phyloP scores from a whole-genome alignment of 306 rosid species.

The Gleditsia sinensis region DNA sequence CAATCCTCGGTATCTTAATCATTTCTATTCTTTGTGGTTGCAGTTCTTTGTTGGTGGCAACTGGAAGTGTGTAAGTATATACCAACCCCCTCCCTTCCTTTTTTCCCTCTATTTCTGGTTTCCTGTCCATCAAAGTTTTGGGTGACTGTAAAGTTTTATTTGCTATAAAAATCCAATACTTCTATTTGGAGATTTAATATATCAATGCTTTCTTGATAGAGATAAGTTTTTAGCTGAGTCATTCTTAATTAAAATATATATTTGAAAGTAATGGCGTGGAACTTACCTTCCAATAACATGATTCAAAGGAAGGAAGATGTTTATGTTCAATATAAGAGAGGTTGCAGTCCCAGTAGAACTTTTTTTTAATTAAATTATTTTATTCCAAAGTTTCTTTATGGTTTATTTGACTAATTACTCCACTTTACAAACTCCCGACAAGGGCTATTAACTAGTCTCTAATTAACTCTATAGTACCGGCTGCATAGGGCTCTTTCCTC shows the following conservation, averaged over 20 bases:
- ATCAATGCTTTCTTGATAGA: background rate
- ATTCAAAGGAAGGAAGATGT: background rate
- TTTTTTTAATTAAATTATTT: background rate
- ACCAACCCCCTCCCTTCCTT: background rate
- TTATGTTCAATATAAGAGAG: background rate
- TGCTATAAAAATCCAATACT: slow-evolving; percentile 7
- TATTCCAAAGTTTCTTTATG: background rate
- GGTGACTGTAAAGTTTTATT: background rate
- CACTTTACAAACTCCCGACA: background rate
- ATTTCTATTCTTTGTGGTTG: slow-evolving; percentile 32
- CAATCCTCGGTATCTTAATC: slow-evolving; percentile 9
- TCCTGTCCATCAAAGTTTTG: background rate
- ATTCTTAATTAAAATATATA: background rate
- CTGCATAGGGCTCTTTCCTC: slow-evolving; percentile 1
- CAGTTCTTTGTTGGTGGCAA: slow-evolving; percentile 99
- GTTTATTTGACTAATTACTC: background rate
- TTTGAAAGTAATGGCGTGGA: background rate
- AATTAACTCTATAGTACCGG: background rate
- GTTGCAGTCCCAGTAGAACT: background rate
- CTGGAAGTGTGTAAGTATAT: slow-evolving; percentile 94
- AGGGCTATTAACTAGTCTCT: background rate
- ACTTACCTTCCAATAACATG: background rate
- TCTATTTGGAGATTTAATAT: background rate
- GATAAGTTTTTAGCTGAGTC: background rate
- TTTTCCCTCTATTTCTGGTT: too few relatives aligned